Evolutionary conservation across 768 basidiomycete genomes (phyloP), one percentile per base, ranked within the genome.

Genomic region (Xerocomus brunneocitrinus): DNA sequence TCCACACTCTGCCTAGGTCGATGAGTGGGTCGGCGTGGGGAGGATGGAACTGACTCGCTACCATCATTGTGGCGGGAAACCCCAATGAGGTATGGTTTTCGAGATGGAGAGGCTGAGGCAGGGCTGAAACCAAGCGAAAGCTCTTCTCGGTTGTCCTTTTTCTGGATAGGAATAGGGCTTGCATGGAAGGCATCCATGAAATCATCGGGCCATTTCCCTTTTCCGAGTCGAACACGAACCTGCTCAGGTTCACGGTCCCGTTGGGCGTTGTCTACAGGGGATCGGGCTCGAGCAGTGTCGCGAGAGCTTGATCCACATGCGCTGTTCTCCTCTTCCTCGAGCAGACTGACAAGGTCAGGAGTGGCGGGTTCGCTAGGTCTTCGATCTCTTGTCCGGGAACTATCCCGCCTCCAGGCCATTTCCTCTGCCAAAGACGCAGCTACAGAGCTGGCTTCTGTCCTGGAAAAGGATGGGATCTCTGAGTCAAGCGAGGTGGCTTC

Each of bases 151-250:
- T 65, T 63, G 16, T 35, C 24, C 47, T 49, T 52, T 22, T 54
- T 46, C 35, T 53, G 58, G 49, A 66, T 52, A 61, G 72, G 67
- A 52, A 69, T 68, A 46, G 67, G 65, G 50, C 48, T 58, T 39
- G 55, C 57, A 50, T 75, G 74, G 55, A 87, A 79, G 28, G 74
- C 81, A 58, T 82, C 81, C 51, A 90, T 65, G 65, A 89, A 87
- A 67, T 89, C 88, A 68, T 89, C 87, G 0, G 89, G 87, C 87
- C 87, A 90, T 67, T 86, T 89, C 53, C 85, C 88, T 66, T 89
- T 87, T 32, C 83, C 81, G 32, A 89, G 79, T 50, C 82, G 77
- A 57, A 89, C 74, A 41, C 68, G 63, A 32, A 63, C 62, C 58
- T 70, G 73, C 50, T 73, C 67, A 12, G 58, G 52, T 55, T 69